Evolutionary conservation across 192 early-diverging fungal genomes (phyloP).

Genomic region (Gonapodya sp.): DNA sequence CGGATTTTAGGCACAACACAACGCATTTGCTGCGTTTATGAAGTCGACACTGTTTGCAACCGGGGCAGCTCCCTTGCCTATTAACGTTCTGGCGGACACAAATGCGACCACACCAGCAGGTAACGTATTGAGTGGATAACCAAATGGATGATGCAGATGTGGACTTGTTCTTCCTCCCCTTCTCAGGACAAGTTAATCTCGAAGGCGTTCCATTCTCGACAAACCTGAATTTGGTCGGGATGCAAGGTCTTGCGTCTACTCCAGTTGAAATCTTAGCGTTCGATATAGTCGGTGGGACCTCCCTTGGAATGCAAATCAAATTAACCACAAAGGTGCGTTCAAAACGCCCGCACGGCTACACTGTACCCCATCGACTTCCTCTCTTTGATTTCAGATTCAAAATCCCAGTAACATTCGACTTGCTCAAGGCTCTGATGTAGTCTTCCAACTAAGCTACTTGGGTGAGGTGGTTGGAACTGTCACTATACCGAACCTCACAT

Average conservation of each 20-base stretch:
- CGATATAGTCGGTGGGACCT: constrained; percentile 16
- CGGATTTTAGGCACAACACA: background rate
- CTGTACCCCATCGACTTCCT: no score
- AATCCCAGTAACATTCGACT: constrained; percentile 25
- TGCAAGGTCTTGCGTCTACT: constrained; percentile 12
- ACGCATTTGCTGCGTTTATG: constrained; percentile 17
- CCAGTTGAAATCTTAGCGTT: background rate
- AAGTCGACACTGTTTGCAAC: constrained; percentile 11
- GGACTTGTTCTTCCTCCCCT: no score
- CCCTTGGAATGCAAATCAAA: constrained; percentile 17
- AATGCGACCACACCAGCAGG: background rate
- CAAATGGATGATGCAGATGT: no score
- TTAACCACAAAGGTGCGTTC: background rate
- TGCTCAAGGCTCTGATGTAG: constrained; percentile 9
- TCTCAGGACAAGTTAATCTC: constrained; percentile 15
- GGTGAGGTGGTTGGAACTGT: background rate
- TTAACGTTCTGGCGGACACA: background rate
- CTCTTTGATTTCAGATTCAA: constrained; percentile 9
- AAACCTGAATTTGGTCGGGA: constrained; percentile 13
- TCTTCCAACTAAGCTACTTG: constrained; percentile 6
- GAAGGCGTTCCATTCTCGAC: constrained; percentile 26
- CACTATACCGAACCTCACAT: constrained; percentile 22
- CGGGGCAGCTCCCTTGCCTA: constrained; percentile 1
- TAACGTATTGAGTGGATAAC: background rate
- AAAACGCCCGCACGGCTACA: no score